Base-by-base conservation (phyloP, 768 basidiomycete species). In the Mrakia gelida region DNA sequence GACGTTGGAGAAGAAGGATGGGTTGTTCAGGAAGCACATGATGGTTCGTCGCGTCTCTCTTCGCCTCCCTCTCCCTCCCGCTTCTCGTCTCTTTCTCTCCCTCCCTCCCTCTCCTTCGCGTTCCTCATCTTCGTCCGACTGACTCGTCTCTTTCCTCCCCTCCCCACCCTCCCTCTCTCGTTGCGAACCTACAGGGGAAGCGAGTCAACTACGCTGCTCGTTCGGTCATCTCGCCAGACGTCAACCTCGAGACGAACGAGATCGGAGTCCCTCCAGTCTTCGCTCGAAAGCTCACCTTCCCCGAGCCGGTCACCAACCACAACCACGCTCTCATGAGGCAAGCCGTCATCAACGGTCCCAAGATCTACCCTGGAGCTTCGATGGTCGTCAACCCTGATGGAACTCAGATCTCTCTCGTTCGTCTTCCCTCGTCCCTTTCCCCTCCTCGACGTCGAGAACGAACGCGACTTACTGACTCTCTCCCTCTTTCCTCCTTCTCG, bases 141-240 rank as follows among this genome's bases (percentile, higher is more conserved):
- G 23, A 34, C 56, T 38, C 8, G 11, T 0, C 13, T 26, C 26
- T 59, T 49, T 49, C 26, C 30, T 28, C 4, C n/a, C 10, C 68
- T 8, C 67, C n/a, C n/a, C n/a, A n/a, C n/a, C n/a, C 15, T 2
- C 11, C 45, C 9, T 45, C 15, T 1, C 11, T 28, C 13, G 16
- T 21, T 61, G 2, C 26, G n/a, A 6, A 15, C 54, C 13, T 62
- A 6, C 43, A 98, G 95, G 97, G 97, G 15, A 99, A 99, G 87
- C 95, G 97, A 82, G 97, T 99, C 79, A 98, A 99, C 85, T 97
- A 96, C 84, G 95, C 97, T 61, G 97, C 97, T 30, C 95, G 97
- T 80, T 99, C 97, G n/a, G 97, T 99, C 83, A 99, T 99, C 81
- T 99, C 97, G 26, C 97, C 97, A 16, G 97, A 99, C 83, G 92